Conservation (phyloP, 331 rosid species). For the Rhamnella rubrinervis region DNA sequence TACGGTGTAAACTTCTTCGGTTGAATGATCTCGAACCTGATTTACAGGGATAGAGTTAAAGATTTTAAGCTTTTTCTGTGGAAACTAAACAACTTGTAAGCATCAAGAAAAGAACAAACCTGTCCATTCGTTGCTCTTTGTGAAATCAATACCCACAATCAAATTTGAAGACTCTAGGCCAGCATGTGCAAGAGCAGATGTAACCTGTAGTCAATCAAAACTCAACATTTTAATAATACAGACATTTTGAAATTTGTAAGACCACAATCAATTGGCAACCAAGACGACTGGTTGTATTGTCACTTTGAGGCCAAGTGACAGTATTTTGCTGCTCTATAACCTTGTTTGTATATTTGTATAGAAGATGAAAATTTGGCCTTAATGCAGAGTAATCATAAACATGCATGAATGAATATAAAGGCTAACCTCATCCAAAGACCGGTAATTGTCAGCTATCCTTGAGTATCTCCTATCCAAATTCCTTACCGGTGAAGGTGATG, state of each 20-base stretch:
- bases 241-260: no score
- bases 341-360: no score
- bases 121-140: constrained; percentile 99
- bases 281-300: no score
- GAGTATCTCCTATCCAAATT: constrained; percentile 59
- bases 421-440: constrained; percentile 74
- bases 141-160: constrained; percentile 94
- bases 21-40: constrained; percentile 84
- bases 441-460: constrained; percentile 71
- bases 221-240: no score
- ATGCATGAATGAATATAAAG: background rate
- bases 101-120: constrained; percentile 41
- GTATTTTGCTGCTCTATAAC: no score
- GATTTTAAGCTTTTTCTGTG: constrained; percentile 6
- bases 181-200: constrained; percentile 79
- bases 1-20: constrained; percentile 72
- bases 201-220: constrained; percentile 54
- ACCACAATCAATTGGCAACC: no score
- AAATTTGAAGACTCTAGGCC: constrained; percentile 96
- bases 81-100: constrained; percentile 10
- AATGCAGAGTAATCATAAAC: no score
- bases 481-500: constrained; percentile 42
- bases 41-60: constrained; percentile 1
- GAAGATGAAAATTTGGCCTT: background rate
- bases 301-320: no score